Evolutionary conservation across 495 filamentous ascomycete genomes (phyloP), one percentile per base, ranked within the genome.

Genomic region (Penicillium steckii): DNA sequence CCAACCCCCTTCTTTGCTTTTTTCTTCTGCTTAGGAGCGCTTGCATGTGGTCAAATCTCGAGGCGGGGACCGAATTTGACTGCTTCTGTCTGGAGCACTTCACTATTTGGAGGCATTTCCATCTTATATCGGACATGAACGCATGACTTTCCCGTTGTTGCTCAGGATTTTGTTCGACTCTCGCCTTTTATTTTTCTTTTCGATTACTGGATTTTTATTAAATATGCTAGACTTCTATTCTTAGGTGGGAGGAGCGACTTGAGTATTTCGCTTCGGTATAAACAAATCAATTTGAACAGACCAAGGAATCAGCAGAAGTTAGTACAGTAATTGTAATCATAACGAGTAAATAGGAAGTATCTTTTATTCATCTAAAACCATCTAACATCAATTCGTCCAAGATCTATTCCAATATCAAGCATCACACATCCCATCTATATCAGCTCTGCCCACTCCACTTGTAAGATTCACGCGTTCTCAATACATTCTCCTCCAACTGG

Each of bases 21-120:
- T 56, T 29, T 54, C 48, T 37, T 52, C 55, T 46, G 50, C 56
- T 59, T 62, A 26, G 23, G 57, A 64, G 63, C 63, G 63, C 49
- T 56, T 66, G 63, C 63, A 66, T 66, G 57, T 64, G 57, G 53
- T 48, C 45, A 54, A 53, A 57, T 61, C 50, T 51, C 38, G 50
- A 50, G 60, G 53, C 60, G 40, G 60, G 57, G 59, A 59, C 63
- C 55, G 59, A 57, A 60, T 53, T 63, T 56, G 50, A 19, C 24
- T 30, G 50, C 53, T 56, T 47, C 54, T 52, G 58, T 55, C 60
- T 59, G 63, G 63, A 61, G 60, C 62, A 61, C 8, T n/a, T n/a
- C 5, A 26, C 44, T 44, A 46, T 46, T 49, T 22, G 38, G 50
- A 45, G 55, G 33, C n/a, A 53, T 59, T 32, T 38, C 42, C 38